These are phyloP conservation scores for Saccharomyces hybrid DNA, from an alignment of 1,139 yeast genomes.

Conservation along the genomic window DNA sequence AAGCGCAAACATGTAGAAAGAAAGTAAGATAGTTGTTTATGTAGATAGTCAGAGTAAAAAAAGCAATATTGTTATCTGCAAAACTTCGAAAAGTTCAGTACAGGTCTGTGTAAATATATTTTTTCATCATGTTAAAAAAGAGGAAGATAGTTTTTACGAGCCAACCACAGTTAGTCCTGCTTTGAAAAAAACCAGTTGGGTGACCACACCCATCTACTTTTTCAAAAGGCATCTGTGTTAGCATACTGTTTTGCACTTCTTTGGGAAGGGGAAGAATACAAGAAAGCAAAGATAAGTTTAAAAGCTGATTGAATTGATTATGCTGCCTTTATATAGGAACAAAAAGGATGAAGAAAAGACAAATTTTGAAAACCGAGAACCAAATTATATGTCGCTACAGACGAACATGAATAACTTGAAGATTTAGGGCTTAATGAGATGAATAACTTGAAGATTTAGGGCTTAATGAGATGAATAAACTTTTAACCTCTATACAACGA, in stretches of 20 bases:
- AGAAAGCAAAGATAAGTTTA: neutral
- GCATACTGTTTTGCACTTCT: no score
- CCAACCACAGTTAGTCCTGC: no score
- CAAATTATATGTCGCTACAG: neutral
- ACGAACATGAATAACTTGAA: neutral
- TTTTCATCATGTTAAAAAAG: constrained; percentile 33
- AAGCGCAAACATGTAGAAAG: no score
- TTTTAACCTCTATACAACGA: neutral
- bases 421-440: neutral
- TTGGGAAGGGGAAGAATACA: no score
- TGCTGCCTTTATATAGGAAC: neutral
- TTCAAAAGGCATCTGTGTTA: neutral
- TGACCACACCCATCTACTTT: neutral
- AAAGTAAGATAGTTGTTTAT: no score
- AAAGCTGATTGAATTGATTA: neutral
- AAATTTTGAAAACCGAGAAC: neutral
- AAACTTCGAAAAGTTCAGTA: constrained; percentile 33
- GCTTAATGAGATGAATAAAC: neutral
- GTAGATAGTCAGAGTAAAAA: constrained; percentile 18
- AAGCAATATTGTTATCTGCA: constrained; percentile 35
- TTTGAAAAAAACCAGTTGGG: neutral
- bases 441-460: neutral
- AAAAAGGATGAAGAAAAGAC: neutral
- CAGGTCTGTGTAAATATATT: constrained; percentile 39
- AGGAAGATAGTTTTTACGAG: no score